Percentiles rank a stretch among this genome's conserved stretches.
phyloP scores from a whole-genome alignment of 2,329 filamentous ascomycete species.

The Botryosphaeria agaves region DNA sequence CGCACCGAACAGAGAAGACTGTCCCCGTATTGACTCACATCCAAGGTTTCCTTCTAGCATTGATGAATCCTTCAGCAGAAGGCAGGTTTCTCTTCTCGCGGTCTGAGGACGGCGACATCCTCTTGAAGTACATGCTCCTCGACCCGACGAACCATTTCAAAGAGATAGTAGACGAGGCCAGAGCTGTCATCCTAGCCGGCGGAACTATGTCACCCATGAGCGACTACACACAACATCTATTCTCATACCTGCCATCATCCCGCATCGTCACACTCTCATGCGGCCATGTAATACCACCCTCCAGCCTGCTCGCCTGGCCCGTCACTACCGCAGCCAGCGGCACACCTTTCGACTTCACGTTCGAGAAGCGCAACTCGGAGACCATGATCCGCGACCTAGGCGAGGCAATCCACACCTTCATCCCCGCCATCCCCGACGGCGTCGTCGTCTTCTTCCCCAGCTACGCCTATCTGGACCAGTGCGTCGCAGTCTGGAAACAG shows the following conservation, averaged over 20 bases:
- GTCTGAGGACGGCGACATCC: constrained; percentile 31
- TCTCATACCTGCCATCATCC: constrained; percentile 48
- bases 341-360: constrained; percentile 69
- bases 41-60: constrained; percentile 53
- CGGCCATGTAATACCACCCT: constrained; percentile 76
- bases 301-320: constrained; percentile 65
- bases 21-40: constrained; percentile 44
- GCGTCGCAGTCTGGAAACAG: constrained; percentile 29
- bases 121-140: constrained; percentile 70
- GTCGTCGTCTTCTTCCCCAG: constrained; percentile 92
- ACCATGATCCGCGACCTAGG: constrained; percentile 56
- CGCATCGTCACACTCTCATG: constrained; percentile 74
- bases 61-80: constrained; percentile 70
- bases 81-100: constrained; percentile 41
- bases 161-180: constrained; percentile 66
- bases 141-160: constrained; percentile 86
- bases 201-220: constrained; percentile 96
- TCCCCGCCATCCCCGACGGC: constrained; percentile 64
- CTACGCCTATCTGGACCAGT: constrained; percentile 73
- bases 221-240: constrained; percentile 75
- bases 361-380: constrained; percentile 52
- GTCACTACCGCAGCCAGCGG: constrained; percentile 34
- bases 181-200: constrained; percentile 78
- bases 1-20: constrained; percentile 12
- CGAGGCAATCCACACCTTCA: constrained; percentile 51